Evolutionary conservation across 2,329 filamentous ascomycete genomes (phyloP).

Genomic region (Arthroderma sp.): DNA sequence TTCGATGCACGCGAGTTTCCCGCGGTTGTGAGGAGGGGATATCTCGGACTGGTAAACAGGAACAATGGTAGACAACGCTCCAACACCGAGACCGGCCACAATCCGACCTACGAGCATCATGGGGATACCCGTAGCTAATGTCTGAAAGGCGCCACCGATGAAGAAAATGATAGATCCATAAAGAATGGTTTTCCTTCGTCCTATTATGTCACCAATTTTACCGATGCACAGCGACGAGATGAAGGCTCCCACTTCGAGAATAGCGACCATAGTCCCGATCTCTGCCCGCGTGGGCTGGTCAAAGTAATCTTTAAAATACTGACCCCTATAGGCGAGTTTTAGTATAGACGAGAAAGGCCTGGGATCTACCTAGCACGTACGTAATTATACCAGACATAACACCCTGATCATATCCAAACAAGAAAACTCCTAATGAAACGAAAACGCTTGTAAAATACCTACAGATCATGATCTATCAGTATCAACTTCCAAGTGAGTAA

Average conservation of each 20-base stretch:
- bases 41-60: slow-evolving; percentile 92
- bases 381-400: slow-evolving; percentile 59
- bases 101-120: slow-evolving; percentile 81
- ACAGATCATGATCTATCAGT: slow-evolving; percentile 4
- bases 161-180: slow-evolving; percentile 87
- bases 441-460: slow-evolving; percentile 90
- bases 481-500: slow-evolving; percentile 14
- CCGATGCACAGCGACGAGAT: slow-evolving; percentile 79
- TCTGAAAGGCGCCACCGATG: slow-evolving; percentile 71
- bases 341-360: slow-evolving; percentile 13
- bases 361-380: slow-evolving; percentile 30
- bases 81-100: slow-evolving; percentile 73
- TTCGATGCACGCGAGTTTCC: slow-evolving; percentile 92
- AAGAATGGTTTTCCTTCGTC: slow-evolving; percentile 75
- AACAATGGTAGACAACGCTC: slow-evolving; percentile 80
- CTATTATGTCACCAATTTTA: slow-evolving; percentile 80
- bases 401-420: slow-evolving; percentile 53
- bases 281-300: slow-evolving; percentile 73
- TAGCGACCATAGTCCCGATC: slow-evolving; percentile 94
- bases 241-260: slow-evolving; percentile 85
- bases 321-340: slow-evolving; percentile 39
- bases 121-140: slow-evolving; percentile 64
- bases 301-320: slow-evolving; percentile 85
- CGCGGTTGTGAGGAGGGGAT: slow-evolving; percentile 88
- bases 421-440: slow-evolving; percentile 49